Conservation (phyloP, 2,329 filamentous ascomycete genomes). For the Zelopaecilomyces penicillatus region DNA sequence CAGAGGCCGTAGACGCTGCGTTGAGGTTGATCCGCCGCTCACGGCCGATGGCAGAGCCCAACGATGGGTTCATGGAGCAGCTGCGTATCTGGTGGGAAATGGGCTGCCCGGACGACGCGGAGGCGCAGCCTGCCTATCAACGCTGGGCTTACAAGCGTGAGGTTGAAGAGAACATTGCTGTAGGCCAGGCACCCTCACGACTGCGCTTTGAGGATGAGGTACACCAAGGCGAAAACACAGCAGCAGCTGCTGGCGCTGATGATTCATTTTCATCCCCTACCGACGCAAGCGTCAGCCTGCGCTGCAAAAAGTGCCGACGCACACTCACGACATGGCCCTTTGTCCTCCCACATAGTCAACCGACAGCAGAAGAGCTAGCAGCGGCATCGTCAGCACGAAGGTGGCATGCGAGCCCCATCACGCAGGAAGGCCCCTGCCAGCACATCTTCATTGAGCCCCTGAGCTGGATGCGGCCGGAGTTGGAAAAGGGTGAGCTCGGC, state of each 20-base stretch:
- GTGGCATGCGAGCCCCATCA: too few relatives aligned
- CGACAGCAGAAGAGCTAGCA: too few relatives aligned
- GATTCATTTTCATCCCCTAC: background rate
- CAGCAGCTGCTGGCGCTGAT: background rate
- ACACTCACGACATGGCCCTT: constrained; percentile 50
- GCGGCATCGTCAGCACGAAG: too few relatives aligned
- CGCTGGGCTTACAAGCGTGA: constrained; percentile 53
- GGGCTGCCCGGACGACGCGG: constrained; percentile 61
- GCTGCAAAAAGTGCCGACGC: constrained; percentile 86
- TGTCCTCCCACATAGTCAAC: constrained; percentile 51
- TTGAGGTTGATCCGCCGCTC: constrained; percentile 60
- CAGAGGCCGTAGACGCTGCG: constrained; percentile 48
- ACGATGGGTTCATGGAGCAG: constrained; percentile 85
- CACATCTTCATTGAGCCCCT: constrained; percentile 89
- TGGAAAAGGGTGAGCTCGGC: constrained; percentile 73
- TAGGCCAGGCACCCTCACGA: constrained; percentile 70
- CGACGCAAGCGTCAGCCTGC: constrained; percentile 35
- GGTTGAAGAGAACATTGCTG: constrained; percentile 52
- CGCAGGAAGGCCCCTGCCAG: constrained; percentile 45
- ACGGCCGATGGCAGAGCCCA: constrained; percentile 77
- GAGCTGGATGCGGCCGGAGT: constrained; percentile 83
- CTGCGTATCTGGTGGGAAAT: constrained; percentile 81
- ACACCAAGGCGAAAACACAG: background rate
- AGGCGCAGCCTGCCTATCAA: constrained; percentile 68
- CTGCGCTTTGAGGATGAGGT: constrained; percentile 74